These are phyloP conservation scores for Xylariaceae sp. DNA, from an alignment of 2,329 filamentous ascomycete genomes.

Conservation along the genomic window DNA sequence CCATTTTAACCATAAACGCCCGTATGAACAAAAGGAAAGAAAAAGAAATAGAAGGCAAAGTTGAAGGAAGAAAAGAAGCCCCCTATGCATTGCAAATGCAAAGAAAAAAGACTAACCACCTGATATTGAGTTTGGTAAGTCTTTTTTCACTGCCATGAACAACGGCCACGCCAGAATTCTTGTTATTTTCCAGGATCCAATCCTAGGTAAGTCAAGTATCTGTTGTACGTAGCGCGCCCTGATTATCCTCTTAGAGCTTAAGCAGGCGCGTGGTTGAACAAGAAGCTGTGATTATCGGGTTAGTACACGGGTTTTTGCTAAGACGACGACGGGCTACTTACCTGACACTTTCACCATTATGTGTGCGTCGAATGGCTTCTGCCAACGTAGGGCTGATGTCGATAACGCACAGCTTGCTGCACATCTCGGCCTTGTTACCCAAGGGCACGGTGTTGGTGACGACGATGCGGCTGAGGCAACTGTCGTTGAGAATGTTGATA, in stretches of 20 bases:
- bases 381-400: slow-evolving; percentile 69
- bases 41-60: not conserved
- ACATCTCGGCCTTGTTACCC: slow-evolving; percentile 65
- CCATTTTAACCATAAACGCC: slow-evolving; percentile 14
- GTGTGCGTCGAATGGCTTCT: slow-evolving; percentile 53
- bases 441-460: slow-evolving; percentile 78
- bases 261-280: slow-evolving; percentile 33
- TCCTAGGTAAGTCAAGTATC: not conserved
- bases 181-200: not conserved
- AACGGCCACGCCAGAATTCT: not conserved
- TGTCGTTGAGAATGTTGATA: slow-evolving; percentile 66
- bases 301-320: not conserved
- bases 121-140: too few relatives aligned
- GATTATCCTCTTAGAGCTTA: not conserved
- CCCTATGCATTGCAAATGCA: not conserved
- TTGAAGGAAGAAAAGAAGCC: not conserved
- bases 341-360: slow-evolving; percentile 56
- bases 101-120: not conserved
- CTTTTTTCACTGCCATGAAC: not conserved
- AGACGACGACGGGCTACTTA: slow-evolving; percentile 32
- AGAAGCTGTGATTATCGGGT: slow-evolving; percentile 22
- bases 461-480: slow-evolving; percentile 63
- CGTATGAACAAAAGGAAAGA: not conserved
- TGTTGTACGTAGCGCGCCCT: not conserved
- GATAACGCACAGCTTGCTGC: slow-evolving; percentile 66